Percentiles rank a stretch among this genome's conserved stretches.
Conservation (phyloP, 2,329 filamentous ascomycete species). For the Cladosporium oxysporum region DNA sequence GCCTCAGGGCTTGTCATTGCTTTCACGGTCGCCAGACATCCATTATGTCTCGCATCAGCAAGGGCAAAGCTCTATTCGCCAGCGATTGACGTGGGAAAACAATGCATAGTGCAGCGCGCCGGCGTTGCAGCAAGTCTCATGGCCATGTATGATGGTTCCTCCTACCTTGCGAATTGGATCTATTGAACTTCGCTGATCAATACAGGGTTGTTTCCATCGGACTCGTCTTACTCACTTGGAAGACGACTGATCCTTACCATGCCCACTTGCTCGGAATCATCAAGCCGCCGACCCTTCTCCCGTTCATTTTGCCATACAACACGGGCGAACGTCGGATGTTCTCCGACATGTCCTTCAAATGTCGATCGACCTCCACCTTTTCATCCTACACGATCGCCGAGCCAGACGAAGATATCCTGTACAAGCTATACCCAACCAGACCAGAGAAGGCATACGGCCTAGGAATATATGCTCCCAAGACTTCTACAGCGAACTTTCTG, state of each 20-base stretch:
- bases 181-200: not conserved
- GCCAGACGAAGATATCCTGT: constrained; percentile 13
- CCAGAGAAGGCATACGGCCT: constrained; percentile 27
- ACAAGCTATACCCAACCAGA: constrained; percentile 22
- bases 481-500: constrained; percentile 21
- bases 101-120: constrained; percentile 32
- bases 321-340: constrained; percentile 22
- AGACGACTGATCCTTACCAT: constrained; percentile 28
- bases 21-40: constrained; percentile 28
- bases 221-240: constrained; percentile 32
- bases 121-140: constrained; percentile 29
- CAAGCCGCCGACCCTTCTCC: constrained; percentile 25
- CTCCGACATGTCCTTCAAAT: constrained; percentile 37
- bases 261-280: constrained; percentile 32
- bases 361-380: constrained; percentile 32
- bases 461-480: constrained; percentile 28
- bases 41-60: constrained; percentile 24
- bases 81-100: constrained; percentile 25
- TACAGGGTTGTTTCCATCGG: constrained; percentile 25
- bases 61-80: not conserved
- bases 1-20: constrained; percentile 30
- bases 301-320: constrained; percentile 28
- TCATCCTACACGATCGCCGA: constrained; percentile 24
- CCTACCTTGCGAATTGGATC: not conserved
- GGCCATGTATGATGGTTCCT: constrained; percentile 26